Conservation (phyloP, 129 eudicot genomes). For the Centrapalus pauciflorus region DNA sequence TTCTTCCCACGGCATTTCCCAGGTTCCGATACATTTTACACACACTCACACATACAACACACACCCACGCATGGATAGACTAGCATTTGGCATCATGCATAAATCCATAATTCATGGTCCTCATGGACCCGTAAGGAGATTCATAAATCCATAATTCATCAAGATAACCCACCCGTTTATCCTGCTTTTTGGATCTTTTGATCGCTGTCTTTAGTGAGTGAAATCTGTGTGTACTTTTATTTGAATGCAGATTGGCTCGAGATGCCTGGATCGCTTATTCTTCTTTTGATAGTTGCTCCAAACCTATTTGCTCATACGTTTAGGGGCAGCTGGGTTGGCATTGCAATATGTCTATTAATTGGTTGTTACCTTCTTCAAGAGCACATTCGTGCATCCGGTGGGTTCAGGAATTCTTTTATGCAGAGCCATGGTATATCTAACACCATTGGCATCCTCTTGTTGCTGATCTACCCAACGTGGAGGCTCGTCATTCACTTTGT, state of each 20-base stretch:
- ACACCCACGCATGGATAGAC: no score
- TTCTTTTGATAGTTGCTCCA: constrained; percentile 67
- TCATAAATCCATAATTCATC: no score
- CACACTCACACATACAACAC: no score
- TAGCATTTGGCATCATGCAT: no score
- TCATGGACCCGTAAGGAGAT: no score
- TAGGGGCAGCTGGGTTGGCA: constrained; percentile 56
- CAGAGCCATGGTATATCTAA: constrained; percentile 73
- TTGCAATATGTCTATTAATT: constrained; percentile 47
- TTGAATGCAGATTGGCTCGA: constrained; percentile 57
- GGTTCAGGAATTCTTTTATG: constrained; percentile 64
- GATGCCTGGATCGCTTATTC: constrained; percentile 76
- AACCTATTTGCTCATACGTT: constrained; percentile 43
- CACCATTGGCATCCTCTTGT: constrained; percentile 74
- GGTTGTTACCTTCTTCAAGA: constrained; percentile 89
- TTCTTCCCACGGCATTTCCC: constrained; percentile 88
- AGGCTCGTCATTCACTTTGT: constrained; percentile 34
- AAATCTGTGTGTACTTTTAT: neutral
- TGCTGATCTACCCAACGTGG: constrained; percentile 75
- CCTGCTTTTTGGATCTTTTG: neutral
- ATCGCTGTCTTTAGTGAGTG: neutral
- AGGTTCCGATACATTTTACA: constrained; percentile 27
- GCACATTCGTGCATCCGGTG: constrained; percentile 85
- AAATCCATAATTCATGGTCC: no score
- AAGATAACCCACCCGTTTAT: no score